A percentile compares a stretch with the other conserved stretches of the same genome.
Conservation (phyloP, 139 green algal species). For the Chlamydomonas sphaeroides region DNA sequence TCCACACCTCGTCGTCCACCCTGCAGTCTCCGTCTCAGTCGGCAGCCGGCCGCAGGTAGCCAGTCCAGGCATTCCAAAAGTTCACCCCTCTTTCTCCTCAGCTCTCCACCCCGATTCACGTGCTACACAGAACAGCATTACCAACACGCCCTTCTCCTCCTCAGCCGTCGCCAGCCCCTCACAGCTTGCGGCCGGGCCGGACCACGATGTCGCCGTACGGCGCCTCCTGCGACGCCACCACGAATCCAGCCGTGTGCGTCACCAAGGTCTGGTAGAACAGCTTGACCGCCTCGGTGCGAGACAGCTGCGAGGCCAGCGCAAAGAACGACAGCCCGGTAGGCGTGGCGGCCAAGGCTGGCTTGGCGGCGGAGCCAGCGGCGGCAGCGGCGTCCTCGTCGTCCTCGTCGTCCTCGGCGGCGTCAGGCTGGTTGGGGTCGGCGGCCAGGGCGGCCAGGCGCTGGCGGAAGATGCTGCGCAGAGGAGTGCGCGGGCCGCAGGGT, state of each 20-base stretch:
- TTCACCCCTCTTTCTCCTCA: too few relatives aligned
- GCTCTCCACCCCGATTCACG: too few relatives aligned
- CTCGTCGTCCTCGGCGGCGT: not conserved
- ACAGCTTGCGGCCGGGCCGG: not conserved
- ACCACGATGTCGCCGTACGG: constrained; percentile 53
- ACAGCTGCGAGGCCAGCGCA: constrained; percentile 13
- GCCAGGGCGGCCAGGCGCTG: constrained; percentile 8
- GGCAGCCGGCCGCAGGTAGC: too few relatives aligned
- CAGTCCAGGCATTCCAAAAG: too few relatives aligned
- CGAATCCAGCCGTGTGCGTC: constrained; percentile 28
- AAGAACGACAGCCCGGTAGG: constrained; percentile 35
- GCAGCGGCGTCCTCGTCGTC: not conserved
- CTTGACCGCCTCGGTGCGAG: constrained; percentile 42
- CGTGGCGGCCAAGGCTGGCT: not conserved
- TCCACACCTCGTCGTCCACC: too few relatives aligned
- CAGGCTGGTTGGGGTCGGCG: not conserved
- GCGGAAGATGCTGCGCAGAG: constrained; percentile 49
- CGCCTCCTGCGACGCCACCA: constrained; percentile 24
- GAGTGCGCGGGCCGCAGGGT: too few relatives aligned
- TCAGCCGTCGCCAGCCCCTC: too few relatives aligned
- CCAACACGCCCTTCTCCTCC: too few relatives aligned
- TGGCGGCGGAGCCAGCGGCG: not conserved
- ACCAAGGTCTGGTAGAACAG: constrained; percentile 56
- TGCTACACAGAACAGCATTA: too few relatives aligned
- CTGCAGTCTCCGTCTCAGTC: too few relatives aligned